These are phyloP conservation scores for Sugiyamaella valdiviana DNA, from an alignment of 805 yeast genomes.

Conservation along the genomic window DNA sequence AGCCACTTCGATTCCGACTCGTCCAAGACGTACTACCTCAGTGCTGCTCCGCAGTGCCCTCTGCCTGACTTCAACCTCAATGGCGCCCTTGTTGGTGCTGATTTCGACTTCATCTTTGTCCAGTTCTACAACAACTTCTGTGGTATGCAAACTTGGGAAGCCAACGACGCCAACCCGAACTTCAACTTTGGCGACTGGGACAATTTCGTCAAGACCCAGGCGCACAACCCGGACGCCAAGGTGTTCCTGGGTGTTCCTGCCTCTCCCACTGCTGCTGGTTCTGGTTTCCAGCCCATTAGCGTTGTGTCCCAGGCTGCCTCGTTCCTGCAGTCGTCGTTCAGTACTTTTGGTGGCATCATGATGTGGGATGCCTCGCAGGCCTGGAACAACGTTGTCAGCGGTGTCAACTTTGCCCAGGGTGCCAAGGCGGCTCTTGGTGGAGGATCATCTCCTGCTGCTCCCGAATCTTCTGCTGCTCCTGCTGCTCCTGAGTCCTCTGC, in stretches of 20 bases:
- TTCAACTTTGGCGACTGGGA: conserved; percentile 49
- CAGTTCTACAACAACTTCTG: conserved; percentile 62
- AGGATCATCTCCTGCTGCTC: conserved; percentile 11
- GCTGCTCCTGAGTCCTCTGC: conserved; percentile 19
- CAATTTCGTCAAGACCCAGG: conserved; percentile 38
- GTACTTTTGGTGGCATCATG: conserved; percentile 57
- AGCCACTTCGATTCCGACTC: conserved; percentile 21
- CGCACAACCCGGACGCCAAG: conserved; percentile 48
- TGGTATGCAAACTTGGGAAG: conserved; percentile 27
- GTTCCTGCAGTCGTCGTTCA: conserved; percentile 21
- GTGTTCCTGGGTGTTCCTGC: conserved; percentile 61
- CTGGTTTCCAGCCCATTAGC: conserved; percentile 43
- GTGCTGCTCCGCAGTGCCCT: conserved; percentile 68
- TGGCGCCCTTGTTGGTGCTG: conserved; percentile 37
- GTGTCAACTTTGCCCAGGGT: conserved; percentile 36
- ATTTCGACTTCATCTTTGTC: conserved; percentile 53
- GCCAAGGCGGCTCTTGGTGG: conserved; percentile 8
- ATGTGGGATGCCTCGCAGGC: conserved; percentile 80
- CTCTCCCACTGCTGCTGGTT: conserved; percentile 44
- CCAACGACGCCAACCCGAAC: conserved; percentile 19
- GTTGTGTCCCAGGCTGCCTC: conserved; percentile 23
- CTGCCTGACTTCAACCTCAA: conserved; percentile 50
- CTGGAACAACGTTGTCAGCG: conserved; percentile 39
- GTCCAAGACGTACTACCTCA: conserved; percentile 43
- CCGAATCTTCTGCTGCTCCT: conserved; percentile 18